These are phyloP conservation scores for Fusarium verticillioides DNA, from an alignment of 2,329 filamentous ascomycete genomes.

Conservation along the genomic window DNA sequence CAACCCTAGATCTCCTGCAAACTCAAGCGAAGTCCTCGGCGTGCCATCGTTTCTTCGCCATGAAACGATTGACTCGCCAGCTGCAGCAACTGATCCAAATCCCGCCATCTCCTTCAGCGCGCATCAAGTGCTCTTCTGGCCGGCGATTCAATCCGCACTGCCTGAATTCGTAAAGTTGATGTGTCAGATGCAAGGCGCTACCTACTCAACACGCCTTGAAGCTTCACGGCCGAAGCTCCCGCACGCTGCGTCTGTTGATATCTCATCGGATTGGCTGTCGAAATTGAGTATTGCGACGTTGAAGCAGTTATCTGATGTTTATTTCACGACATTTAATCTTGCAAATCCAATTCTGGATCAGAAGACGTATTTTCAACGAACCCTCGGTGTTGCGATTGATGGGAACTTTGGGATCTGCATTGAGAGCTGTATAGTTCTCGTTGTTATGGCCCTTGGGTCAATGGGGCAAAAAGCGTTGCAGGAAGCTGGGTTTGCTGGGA, in stretches of 20 bases:
- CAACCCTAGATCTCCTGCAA: slow-evolving; percentile 20
- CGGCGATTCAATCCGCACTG: neutral
- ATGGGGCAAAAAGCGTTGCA: slow-evolving; percentile 15
- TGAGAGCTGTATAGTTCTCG: slow-evolving; percentile 26
- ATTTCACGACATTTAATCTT: slow-evolving; percentile 25
- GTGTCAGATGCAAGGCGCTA: slow-evolving; percentile 25
- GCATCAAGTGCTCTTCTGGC: slow-evolving; percentile 23
- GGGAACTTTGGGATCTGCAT: slow-evolving; percentile 26
- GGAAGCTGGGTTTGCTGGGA: slow-evolving; percentile 4
- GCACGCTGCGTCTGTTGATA: neutral
- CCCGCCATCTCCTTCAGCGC: slow-evolving; percentile 31
- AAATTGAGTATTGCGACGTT: slow-evolving; percentile 14
- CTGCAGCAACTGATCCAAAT: neutral
- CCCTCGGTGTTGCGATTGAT: slow-evolving; percentile 25
- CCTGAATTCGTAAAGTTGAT: slow-evolving; percentile 23
- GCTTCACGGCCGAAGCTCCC: slow-evolving; percentile 12
- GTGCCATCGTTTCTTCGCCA: slow-evolving; percentile 13
- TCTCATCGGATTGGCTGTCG: neutral
- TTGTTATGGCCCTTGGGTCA: slow-evolving; percentile 15
- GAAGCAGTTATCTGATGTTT: slow-evolving; percentile 30
- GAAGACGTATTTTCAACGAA: slow-evolving; percentile 33
- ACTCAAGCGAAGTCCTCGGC: slow-evolving; percentile 30
- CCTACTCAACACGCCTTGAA: slow-evolving; percentile 14
- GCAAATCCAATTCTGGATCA: slow-evolving; percentile 27
- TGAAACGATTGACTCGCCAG: slow-evolving; percentile 13